These are phyloP conservation scores for Carex kokanica DNA, from an alignment of 176 grass and related monocot genomes.

Conservation along the genomic window DNA sequence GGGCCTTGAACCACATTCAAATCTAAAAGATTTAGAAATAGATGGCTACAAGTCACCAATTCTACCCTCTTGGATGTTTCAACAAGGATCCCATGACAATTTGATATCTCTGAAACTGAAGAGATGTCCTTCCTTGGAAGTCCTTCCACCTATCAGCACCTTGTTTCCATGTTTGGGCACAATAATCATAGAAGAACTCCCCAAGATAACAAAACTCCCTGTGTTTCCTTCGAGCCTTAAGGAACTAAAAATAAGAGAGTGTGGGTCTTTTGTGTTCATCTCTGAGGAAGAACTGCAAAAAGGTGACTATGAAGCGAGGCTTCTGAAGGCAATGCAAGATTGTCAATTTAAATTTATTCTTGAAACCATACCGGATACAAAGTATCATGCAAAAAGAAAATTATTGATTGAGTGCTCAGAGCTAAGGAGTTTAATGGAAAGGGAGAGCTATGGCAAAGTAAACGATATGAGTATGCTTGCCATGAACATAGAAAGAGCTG, in stretches of 20 bases:
- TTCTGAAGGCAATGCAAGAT: background rate
- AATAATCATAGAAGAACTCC: too few species aligned
- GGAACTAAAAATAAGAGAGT: background rate
- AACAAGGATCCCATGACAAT: background rate
- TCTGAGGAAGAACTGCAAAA: background rate
- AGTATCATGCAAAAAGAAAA: background rate
- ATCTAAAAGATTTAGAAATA: background rate
- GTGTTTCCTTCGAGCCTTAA: background rate
- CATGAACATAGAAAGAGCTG: too few species aligned
- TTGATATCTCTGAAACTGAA: background rate
- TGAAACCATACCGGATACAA: background rate
- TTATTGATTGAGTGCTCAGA: background rate
- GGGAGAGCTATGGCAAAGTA: too few species aligned
- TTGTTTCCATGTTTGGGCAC: too few species aligned
- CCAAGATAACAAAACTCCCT: background rate
- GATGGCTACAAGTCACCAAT: background rate
- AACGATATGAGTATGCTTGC: background rate
- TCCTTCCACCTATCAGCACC: background rate
- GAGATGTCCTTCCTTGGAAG: background rate
- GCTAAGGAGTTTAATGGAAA: background rate
- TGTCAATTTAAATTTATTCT: background rate
- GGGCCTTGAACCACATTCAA: background rate
- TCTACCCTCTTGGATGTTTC: background rate
- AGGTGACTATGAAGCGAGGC: background rate
- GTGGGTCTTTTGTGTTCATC: background rate